A percentile compares a stretch with the other conserved stretches of the same genome.
Conservation (phyloP, 306 rosid genomes). For the Lathyrus tuberosus region DNA sequence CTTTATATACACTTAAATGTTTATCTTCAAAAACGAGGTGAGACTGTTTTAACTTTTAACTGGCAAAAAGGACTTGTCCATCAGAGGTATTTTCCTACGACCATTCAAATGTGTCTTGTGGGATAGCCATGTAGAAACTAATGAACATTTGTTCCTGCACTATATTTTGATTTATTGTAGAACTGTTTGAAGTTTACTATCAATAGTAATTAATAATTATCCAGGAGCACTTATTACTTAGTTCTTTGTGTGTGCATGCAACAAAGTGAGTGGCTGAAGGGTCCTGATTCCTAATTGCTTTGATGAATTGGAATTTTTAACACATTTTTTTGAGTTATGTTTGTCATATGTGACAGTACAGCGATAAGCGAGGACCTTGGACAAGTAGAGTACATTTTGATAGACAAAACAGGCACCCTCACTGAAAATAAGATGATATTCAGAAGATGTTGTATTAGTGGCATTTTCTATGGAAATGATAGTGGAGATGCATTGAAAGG, state of each 20-base stretch:
- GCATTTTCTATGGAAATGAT: slow-evolving; percentile 86
- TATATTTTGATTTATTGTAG: slow-evolving; percentile 19
- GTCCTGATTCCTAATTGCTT: slow-evolving; percentile 31
- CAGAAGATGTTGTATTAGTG: slow-evolving; percentile 88
- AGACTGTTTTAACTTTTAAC: too few species aligned
- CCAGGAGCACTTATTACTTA: slow-evolving; percentile 10
- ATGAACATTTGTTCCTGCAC: too few species aligned
- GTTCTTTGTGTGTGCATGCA: slow-evolving; percentile 55
- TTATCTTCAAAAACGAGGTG: too few species aligned
- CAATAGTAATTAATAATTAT: slow-evolving; percentile 29
- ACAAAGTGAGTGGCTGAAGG: slow-evolving; percentile 74
- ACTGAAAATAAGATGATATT: slow-evolving; percentile 97
- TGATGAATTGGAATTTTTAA: slow-evolving; percentile 24
- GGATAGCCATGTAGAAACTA: too few species aligned
- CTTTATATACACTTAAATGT: too few species aligned
- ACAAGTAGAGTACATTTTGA: slow-evolving; percentile 98
- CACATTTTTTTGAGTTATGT: slow-evolving; percentile 45
- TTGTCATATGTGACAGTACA: slow-evolving; percentile 90
- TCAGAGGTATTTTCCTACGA: too few species aligned
- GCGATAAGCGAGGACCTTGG: slow-evolving; percentile 99
- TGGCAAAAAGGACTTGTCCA: too few species aligned
- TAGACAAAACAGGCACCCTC: slow-evolving; percentile 97
- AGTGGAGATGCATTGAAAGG: slow-evolving; percentile 95
- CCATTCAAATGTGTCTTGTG: too few species aligned
- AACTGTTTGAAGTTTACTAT: slow-evolving; percentile 35